phyloP scores from a whole-genome alignment of 2,329 filamentous ascomycete species.

The Thielaviopsis musarum region DNA sequence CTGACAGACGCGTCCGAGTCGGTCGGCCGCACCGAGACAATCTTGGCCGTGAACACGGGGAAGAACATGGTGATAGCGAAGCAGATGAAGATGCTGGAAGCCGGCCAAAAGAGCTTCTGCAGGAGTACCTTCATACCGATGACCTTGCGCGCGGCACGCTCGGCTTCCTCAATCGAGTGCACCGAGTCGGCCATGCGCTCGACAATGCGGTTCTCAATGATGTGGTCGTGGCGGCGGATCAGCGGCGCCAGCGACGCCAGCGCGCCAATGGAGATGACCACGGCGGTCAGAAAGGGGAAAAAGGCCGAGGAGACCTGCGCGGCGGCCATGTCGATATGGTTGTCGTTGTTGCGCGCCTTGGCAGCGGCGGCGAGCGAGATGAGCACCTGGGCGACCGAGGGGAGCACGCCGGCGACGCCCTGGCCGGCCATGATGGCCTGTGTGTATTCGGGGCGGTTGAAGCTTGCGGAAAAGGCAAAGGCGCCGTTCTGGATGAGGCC shows the following conservation, averaged over 20 bases:
- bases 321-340: conserved; percentile 14
- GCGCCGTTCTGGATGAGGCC: conserved; percentile 86
- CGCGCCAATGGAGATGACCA: conserved; percentile 52
- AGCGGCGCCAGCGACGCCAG: conserved; percentile 62
- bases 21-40: conserved; percentile 24
- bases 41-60: conserved; percentile 72
- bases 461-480: conserved; percentile 79
- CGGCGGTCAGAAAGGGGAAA: conserved; percentile 80
- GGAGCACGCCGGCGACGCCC: conserved; percentile 78
- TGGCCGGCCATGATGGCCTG: conserved; percentile 95
- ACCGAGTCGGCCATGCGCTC: conserved; percentile 33
- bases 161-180: conserved; percentile 33
- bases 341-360: conserved; percentile 16
- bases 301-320: conserved; percentile 54
- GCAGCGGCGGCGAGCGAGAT: conserved; percentile 45
- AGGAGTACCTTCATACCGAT: conserved; percentile 48
- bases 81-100: conserved; percentile 60
- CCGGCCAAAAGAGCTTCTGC: conserved; percentile 61
- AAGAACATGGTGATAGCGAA: conserved; percentile 87
- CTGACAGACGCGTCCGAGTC: conserved; percentile 8
- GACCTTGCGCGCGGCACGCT: conserved; percentile 31
- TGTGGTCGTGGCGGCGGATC: conserved; percentile 39
- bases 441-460: conserved; percentile 74
- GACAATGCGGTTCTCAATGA: conserved; percentile 32
- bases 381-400: conserved; percentile 70